Base-by-base conservation (phyloP, 108 stramenopile genomes). In the Cylindrotheca fusiformis region DNA sequence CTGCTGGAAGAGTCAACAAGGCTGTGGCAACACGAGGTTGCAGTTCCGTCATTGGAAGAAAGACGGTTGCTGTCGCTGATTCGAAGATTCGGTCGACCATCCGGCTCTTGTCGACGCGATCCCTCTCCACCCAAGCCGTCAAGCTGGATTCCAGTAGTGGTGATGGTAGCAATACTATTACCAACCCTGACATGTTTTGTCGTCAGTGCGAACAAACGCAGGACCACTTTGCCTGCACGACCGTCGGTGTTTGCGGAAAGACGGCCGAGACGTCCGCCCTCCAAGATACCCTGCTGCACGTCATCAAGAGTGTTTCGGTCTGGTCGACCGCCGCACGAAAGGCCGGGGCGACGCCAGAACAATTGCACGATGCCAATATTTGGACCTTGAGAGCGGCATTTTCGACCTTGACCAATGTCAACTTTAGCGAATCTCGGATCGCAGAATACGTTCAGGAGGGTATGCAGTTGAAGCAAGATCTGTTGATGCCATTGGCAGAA, bases 341-440 rank as follows among this genome's bases (percentile, higher is more conserved):
- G 20, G 69, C 76, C 2, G 82, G 84, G 8, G 75, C 77, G 17
- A 69, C 75, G 4, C 54, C 58, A 0, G 60, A 74, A 28, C 69
- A 81, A 36, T 56, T 86, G 71, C 45, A 75, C 44, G 70, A 67
- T 21, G 83, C 72, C 32, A 86, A 86, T 50, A 48, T 69, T n/a
- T 86, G 82, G 88, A 86, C 87, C 0, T 63, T 89, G n/a, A 32
- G 69, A 47, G 68, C 79, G 20, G 68, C 78, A 8, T 87, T 87
- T 73, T 76, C 83, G 19, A 92, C 91, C 1, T 56, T 92, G 45
- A 92, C 91, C 48, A 92, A 92, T 75, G 91, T 92, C 55, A 92
- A 92, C 71, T 92, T 92, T 69, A 65, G 67, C 47, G 79, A 82
- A 33, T 77, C 69, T 18, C 69, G 83, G 2, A 88, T 87, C 75